A percentile compares a stretch with the other conserved stretches of the same genome.
These are phyloP conservation scores for Aureobasidium leucospermi DNA, from an alignment of 2,329 filamentous ascomycete genomes.

Conservation along the genomic window DNA sequence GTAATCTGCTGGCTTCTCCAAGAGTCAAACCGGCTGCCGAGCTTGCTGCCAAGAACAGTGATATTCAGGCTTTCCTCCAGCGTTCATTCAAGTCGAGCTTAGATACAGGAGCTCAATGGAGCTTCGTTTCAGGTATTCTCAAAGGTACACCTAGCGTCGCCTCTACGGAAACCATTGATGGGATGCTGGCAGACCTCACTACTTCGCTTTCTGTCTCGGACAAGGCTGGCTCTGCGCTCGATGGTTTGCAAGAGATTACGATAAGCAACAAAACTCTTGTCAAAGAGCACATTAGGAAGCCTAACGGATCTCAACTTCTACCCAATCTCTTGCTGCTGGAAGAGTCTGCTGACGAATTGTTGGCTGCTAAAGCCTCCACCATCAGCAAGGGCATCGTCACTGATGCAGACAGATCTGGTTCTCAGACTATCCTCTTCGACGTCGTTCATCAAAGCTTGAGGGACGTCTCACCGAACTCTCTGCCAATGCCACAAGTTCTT, in stretches of 20 bases:
- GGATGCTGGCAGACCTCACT: constrained; percentile 32
- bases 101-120: constrained; percentile 25
- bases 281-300: constrained; percentile 40
- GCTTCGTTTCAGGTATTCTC: constrained; percentile 30
- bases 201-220: constrained; percentile 31
- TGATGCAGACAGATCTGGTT: constrained; percentile 24
- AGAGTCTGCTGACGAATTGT: constrained; percentile 46
- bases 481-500: constrained; percentile 50
- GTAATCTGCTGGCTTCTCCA: constrained; percentile 25
- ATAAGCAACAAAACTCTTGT: constrained; percentile 28
- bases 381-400: constrained; percentile 13
- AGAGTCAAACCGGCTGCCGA: constrained; percentile 30
- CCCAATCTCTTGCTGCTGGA: constrained; percentile 46
- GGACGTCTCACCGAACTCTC: constrained; percentile 34
- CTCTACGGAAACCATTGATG: constrained; percentile 30
- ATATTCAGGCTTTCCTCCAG: constrained; percentile 30
- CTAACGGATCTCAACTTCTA: constrained; percentile 39
- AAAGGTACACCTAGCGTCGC: constrained; percentile 22
- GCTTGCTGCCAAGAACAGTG: constrained; percentile 27
- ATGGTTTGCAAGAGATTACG: constrained; percentile 34
- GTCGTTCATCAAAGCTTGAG: constrained; percentile 47
- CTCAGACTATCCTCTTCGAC: constrained; percentile 41
- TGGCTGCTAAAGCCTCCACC: constrained; percentile 36
- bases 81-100: constrained; percentile 12
- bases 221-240: constrained; percentile 29